Evolutionary conservation across 371 early-diverging fungal genomes (phyloP), one percentile per base, ranked within the genome.

Genomic region (Mortierella sp.): DNA sequence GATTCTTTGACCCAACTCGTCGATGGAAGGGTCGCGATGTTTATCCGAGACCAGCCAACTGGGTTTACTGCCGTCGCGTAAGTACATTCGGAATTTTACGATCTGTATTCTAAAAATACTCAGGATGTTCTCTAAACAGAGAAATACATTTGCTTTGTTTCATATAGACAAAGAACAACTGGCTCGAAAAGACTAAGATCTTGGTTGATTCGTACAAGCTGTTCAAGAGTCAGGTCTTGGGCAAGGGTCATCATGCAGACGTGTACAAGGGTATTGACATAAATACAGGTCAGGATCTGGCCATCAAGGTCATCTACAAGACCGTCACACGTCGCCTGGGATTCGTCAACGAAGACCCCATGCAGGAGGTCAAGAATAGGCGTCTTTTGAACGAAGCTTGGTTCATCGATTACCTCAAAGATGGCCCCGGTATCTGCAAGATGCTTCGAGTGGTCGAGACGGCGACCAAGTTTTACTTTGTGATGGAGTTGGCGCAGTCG

Each of bases 21-120:
- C 68, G 75, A 15, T 68, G 75, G 75, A 75, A 75, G 30, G 75
- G 75, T 17, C 75, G 75, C 43, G 75, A 75, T 51, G 75, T 68
- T 12, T 75, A 75, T 24, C 75, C 75, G 17, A 44, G 75, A 23
- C 75, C 75, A 14, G 49, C 64, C 15, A 75, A 75, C 44, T 75
- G 75, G 75, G 69, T 75, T 32, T 75, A 68, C 49, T 75, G 69
- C 49, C 58, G 75, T 27, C 54, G 60, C n/a, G 75, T 75, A 64
- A 68, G 69, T 64, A 24, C 23, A 44, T 50, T 23, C 9, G 17
- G 31, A n/a, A 23, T 21, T 31, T 50, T n/a, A 42, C 26, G 24
- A 14, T 2, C n/a, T n/a, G n/a, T n/a, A n/a, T n/a, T n/a, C n/a
- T n/a, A n/a, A n/a, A n/a, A 3, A 19, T 30, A 21, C 11, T 39